These are phyloP conservation scores for Solanum hybrid DNA, from an alignment of 305 asterid species.

Conservation along the genomic window DNA sequence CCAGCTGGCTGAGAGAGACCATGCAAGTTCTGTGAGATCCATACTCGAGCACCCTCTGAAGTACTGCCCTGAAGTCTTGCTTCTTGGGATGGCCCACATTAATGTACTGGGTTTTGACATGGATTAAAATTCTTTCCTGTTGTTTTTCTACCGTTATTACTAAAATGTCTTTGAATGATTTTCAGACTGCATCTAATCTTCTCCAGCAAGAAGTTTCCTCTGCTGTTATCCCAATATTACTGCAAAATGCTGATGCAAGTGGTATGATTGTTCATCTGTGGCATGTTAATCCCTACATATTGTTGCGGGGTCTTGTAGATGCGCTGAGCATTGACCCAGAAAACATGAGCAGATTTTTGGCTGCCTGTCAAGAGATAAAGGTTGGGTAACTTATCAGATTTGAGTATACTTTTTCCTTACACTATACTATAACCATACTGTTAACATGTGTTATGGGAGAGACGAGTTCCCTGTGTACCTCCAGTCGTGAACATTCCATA, in stretches of 20 bases:
- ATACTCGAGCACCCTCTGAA: too few relatives aligned
- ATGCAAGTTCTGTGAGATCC: slow-evolving; percentile 40
- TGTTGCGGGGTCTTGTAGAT: slow-evolving; percentile 5
- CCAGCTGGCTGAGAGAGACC: slow-evolving; percentile 80
- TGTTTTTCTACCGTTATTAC: too few relatives aligned
- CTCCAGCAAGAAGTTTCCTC: too few relatives aligned
- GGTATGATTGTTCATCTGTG: too few relatives aligned
- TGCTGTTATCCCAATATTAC: too few relatives aligned
- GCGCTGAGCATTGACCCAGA: neutral
- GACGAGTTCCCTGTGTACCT: neutral
- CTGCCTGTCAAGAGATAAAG: slow-evolving; percentile 65
- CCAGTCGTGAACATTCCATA: neutral
- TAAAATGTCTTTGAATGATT: too few relatives aligned
- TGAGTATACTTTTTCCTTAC: neutral
- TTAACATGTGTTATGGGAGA: neutral
- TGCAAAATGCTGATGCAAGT: too few relatives aligned
- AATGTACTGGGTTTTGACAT: too few relatives aligned
- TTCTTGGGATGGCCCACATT: too few relatives aligned
- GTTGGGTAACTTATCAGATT: slow-evolving; percentile 21
- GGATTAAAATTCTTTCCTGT: too few relatives aligned
- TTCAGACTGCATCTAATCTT: too few relatives aligned
- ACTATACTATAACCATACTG: neutral
- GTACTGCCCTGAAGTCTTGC: too few relatives aligned
- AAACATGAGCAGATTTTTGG: neutral
- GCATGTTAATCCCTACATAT: slow-evolving; percentile 28